Evolutionary conservation across 495 filamentous ascomycete species (phyloP).

Genomic region (Chaetomium fimeti): DNA sequence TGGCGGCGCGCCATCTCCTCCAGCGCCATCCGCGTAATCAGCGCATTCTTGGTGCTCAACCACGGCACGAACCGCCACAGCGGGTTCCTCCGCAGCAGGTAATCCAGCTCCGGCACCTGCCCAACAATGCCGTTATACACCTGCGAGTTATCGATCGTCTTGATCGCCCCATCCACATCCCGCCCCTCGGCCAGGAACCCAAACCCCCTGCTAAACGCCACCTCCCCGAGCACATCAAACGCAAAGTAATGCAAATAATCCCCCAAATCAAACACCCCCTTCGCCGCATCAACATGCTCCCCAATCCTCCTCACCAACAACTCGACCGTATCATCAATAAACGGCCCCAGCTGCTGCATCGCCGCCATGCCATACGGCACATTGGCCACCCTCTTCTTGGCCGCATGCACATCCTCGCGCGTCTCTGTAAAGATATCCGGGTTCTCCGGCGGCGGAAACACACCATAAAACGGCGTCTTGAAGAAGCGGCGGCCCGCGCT

Average conservation of each 20-base stretch:
- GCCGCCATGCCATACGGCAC: conserved; percentile 55
- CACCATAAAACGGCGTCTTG: conserved; percentile 56
- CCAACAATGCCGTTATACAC: conserved; percentile 56
- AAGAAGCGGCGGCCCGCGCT: conserved; percentile 54
- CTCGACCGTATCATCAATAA: conserved; percentile 51
- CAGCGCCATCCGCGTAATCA: conserved; percentile 53
- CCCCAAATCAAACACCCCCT: conserved; percentile 45
- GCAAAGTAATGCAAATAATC: conserved; percentile 56
- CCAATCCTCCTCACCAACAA: conserved; percentile 44
- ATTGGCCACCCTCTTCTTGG: conserved; percentile 56
- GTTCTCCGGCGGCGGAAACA: conserved; percentile 57
- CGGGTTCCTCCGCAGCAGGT: conserved; percentile 48
- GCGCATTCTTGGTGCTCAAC: conserved; percentile 46
- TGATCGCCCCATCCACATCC: conserved; percentile 58
- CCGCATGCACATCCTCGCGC: conserved; percentile 53
- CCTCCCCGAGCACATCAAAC: conserved; percentile 59
- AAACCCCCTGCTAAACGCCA: conserved; percentile 63
- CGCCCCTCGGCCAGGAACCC: conserved; percentile 60
- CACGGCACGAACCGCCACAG: conserved; percentile 49
- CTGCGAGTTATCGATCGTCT: conserved; percentile 53
- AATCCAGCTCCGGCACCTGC: conserved; percentile 51
- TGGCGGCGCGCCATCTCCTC: conserved; percentile 48
- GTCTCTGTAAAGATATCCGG: conserved; percentile 60
- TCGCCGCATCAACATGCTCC: conserved; percentile 22
- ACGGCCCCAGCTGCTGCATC: conserved; percentile 51